Evolutionary conservation across 805 yeast species (phyloP).

Genomic region (Isabelozyma heimii): DNA sequence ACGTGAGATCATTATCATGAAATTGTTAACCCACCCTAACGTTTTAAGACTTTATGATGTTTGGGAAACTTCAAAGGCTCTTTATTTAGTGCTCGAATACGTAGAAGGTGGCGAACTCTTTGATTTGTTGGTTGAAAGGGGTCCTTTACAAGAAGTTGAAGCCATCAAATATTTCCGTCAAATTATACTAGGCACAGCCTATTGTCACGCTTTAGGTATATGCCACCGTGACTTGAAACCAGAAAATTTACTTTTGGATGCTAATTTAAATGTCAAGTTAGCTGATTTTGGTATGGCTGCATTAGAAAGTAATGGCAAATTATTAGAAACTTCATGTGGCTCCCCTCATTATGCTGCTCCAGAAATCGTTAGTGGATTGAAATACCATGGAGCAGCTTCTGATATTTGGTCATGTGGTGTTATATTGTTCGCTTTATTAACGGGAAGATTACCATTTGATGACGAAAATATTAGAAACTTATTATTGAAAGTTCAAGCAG

Average conservation of each 20-base stretch:
- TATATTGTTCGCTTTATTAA: slow-evolving; percentile 70
- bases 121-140: slow-evolving; percentile 68
- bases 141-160: slow-evolving; percentile 67
- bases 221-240: slow-evolving; percentile 83
- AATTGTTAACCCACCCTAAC: slow-evolving; percentile 88
- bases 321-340: slow-evolving; percentile 80
- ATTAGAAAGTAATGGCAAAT: slow-evolving; percentile 64
- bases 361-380: slow-evolving; percentile 75
- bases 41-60: slow-evolving; percentile 93
- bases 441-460: slow-evolving; percentile 82
- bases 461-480: slow-evolving; percentile 75
- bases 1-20: slow-evolving; percentile 96
- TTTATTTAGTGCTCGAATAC: slow-evolving; percentile 75
- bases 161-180: slow-evolving; percentile 78
- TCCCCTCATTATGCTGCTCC: slow-evolving; percentile 91
- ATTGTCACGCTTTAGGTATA: slow-evolving; percentile 77
- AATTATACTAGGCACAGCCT: slow-evolving; percentile 73
- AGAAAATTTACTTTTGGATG: slow-evolving; percentile 70
- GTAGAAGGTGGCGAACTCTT: slow-evolving; percentile 89
- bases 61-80: slow-evolving; percentile 94
- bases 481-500: slow-evolving; percentile 72
- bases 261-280: slow-evolving; percentile 64
- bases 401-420: slow-evolving; percentile 92
- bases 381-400: slow-evolving; percentile 80
- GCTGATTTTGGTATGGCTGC: slow-evolving; percentile 94